phyloP scores from a whole-genome alignment of 1,284 basidiomycete genomes.

The Phylloboletellus chloephorus region DNA sequence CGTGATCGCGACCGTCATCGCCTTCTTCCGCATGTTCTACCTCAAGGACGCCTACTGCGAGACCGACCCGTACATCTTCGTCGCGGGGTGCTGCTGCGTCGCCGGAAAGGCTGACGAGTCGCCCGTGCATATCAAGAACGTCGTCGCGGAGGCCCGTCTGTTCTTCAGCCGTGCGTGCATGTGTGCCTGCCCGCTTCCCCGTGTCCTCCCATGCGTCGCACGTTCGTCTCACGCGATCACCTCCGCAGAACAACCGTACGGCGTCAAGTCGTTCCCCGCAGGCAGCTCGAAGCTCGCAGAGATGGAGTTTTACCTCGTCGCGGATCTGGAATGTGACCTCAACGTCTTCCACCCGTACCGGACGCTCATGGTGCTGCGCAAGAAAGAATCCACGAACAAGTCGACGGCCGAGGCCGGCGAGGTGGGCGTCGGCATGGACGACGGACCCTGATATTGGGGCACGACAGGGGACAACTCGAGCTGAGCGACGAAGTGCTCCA shows the following conservation, averaged over 20 bases:
- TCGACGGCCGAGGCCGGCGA: conserved; percentile 60
- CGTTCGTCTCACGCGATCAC: neutral
- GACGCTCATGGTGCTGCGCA: conserved; percentile 73
- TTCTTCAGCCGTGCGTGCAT: conserved; percentile 77
- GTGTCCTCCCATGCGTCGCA: neutral
- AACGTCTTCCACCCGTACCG: conserved; percentile 94
- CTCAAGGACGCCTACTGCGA: conserved; percentile 91
- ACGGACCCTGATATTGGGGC: conserved; percentile 69
- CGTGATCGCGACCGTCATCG: conserved; percentile 87
- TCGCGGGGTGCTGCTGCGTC: conserved; percentile 91
- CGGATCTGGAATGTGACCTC: conserved; percentile 94
- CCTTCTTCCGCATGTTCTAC: conserved; percentile 95
- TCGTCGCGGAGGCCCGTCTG: conserved; percentile 77
- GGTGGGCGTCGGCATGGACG: conserved; percentile 50
- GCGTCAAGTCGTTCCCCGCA: conserved; percentile 70
- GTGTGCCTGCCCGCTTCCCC: too few relatives aligned
- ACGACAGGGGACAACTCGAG: conserved; percentile 62
- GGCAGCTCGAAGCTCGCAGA: conserved; percentile 93
- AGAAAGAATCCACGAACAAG: conserved; percentile 38
- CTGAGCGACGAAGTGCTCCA: conserved; percentile 66
- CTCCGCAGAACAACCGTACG: conserved; percentile 54
- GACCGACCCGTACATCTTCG: conserved; percentile 89
- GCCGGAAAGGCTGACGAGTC: conserved; percentile 97
- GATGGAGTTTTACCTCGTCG: conserved; percentile 98
- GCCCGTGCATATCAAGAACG: conserved; percentile 89